Evolutionary conservation across 257 asterid species (phyloP).

Genomic region (Fraxinus pennsylvanica): DNA sequence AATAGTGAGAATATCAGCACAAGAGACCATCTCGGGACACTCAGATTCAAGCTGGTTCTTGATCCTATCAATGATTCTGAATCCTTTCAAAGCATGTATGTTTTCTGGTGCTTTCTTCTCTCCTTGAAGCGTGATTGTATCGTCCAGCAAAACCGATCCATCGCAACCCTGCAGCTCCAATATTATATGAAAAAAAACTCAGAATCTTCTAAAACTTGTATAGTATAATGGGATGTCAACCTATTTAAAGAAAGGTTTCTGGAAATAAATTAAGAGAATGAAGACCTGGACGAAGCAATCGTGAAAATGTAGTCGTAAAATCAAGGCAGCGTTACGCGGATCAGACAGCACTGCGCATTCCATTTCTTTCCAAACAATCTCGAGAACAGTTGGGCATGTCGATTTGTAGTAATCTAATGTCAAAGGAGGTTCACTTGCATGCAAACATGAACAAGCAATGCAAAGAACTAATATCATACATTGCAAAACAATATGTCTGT

Average conservation of each 20-base stretch:
- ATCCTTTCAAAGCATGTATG: slow-evolving; percentile 68
- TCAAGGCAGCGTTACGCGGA: slow-evolving; percentile 88
- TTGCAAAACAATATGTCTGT: slow-evolving; percentile 35
- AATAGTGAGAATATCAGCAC: slow-evolving; percentile 87
- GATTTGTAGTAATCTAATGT: slow-evolving; percentile 70
- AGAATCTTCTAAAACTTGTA: background rate
- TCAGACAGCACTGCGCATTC: slow-evolving; percentile 84
- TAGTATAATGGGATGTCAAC: background rate
- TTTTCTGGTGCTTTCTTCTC: slow-evolving; percentile 74
- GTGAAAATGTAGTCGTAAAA: slow-evolving; percentile 72
- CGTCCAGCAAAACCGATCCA: slow-evolving; percentile 77
- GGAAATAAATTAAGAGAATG: background rate
- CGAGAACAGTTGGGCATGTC: slow-evolving; percentile 64
- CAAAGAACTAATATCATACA: slow-evolving; percentile 35
- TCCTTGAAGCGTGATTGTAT: slow-evolving; percentile 71
- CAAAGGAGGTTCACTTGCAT: slow-evolving; percentile 63
- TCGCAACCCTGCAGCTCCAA: slow-evolving; percentile 67
- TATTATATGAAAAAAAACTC: background rate
- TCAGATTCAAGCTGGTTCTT: slow-evolving; percentile 78
- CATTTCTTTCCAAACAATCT: slow-evolving; percentile 73
- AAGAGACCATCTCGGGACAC: slow-evolving; percentile 79
- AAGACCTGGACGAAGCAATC: slow-evolving; percentile 88
- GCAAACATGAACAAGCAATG: slow-evolving; percentile 23
- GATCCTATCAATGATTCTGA: slow-evolving; percentile 70
- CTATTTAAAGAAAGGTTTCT: too few relatives aligned